These are phyloP conservation scores for Fomitopsis schrenkii DNA, from an alignment of 1,284 basidiomycete genomes.

Conservation along the genomic window DNA sequence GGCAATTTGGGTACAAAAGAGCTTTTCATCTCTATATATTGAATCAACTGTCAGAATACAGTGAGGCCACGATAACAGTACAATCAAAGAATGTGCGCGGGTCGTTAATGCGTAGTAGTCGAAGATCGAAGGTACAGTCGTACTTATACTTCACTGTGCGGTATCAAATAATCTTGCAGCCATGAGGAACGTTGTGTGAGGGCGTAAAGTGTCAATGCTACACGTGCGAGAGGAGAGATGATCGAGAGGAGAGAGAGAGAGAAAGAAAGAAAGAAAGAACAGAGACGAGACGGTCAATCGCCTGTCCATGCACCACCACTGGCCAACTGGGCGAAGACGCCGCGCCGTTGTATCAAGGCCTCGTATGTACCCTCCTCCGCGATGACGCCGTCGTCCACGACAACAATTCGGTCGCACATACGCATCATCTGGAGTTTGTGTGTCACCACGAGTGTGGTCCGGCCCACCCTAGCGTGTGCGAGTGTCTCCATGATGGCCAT, in stretches of 20 bases:
- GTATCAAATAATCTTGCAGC: conserved; percentile 8
- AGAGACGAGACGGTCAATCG: conserved; percentile 10
- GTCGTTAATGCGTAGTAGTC: conserved; percentile 6
- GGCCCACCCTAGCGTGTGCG: conserved; percentile 52
- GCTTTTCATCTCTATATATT: no score
- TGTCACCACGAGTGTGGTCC: conserved; percentile 89
- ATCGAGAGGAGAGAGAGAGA: background rate
- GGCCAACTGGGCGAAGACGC: conserved; percentile 80
- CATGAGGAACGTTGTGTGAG: background rate
- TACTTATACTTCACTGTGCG: conserved; percentile 18
- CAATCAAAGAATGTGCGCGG: conserved; percentile 3
- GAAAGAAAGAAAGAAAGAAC: background rate
- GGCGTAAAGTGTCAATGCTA: conserved; percentile 1
- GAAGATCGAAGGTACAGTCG: conserved; percentile 19
- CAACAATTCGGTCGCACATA: conserved; percentile 87
- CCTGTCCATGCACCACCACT: conserved; percentile 82
- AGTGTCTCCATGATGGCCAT: conserved; percentile 78
- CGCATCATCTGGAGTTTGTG: conserved; percentile 92
- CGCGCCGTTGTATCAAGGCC: conserved; percentile 61
- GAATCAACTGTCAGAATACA: background rate
- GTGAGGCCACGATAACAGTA: conserved; percentile 1
- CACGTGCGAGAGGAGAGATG: background rate
- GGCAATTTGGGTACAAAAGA: no score
- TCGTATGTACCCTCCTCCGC: conserved; percentile 81
- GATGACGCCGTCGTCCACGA: conserved; percentile 74